Base-by-base conservation (phyloP, 495 filamentous ascomycete genomes). In the Aspergillus affinis region DNA sequence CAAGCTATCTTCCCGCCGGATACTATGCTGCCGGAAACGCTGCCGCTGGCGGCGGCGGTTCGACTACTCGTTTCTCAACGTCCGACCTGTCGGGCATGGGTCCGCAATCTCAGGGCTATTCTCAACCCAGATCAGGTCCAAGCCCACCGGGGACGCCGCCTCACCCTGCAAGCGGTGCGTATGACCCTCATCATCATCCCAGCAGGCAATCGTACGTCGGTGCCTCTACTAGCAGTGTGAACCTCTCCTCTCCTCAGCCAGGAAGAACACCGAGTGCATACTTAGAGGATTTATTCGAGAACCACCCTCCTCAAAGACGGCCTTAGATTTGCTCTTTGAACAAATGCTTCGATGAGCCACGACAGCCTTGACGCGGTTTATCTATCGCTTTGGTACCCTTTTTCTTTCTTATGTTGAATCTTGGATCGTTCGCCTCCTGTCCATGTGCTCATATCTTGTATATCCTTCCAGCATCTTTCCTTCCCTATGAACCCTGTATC, bases 261-360 rank as follows among this genome's bases (percentile, higher is more conserved):
- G 86, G 85, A 44, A 80, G 94, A 46, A 91, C 92, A 27, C 94
- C 94, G 12, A 96, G 92, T 73, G 90, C 93, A 47, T 97, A 93
- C 69, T 74, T 98, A 47, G 93, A 98, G 59, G 94, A 98, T 77
- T 66, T 98, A 58, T 90, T 98, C 69, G 92, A 93, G 68, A 86
- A 78, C 60, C 86, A 88, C 67, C 54, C 67, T 23, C 74, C 74
- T 29, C 61, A 61, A 30, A 49, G 58, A 45, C 23, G 64, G 18
- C 51, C 47, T 26, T 57, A 45, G 30, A 13, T 21, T 41, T 62
- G 47, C 13, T 44, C 8, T 15, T 18, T 36, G 8, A 47, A 27
- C 6, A 18, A 30, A 8, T 54, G 19, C 7, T 49, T 29, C 30
- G 12, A 57, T 18, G 48, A 48, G 47, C 3, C 48, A 62, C 49